Base-by-base conservation (phyloP, 805 yeast species). In the Clavispora vitiphila region DNA sequence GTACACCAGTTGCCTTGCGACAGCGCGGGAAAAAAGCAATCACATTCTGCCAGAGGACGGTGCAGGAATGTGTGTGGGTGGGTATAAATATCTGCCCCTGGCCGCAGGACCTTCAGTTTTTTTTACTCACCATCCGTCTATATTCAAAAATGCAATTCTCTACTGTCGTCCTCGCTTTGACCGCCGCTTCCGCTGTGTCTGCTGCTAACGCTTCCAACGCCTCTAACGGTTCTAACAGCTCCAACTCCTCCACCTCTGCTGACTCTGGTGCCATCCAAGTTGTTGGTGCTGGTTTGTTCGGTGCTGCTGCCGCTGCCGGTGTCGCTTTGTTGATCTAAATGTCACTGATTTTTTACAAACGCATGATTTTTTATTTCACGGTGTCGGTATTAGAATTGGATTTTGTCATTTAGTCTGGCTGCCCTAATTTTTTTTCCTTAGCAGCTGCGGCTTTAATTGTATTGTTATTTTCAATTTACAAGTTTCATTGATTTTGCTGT, bases 321-420 rank as follows among this genome's bases (percentile, higher is more conserved):
- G 64, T 61, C 49, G 71, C 71, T 58, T 62, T 65, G 56, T 63
- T 65, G 57, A 57, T 65, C 56, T 65, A 63, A 62, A 42, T 43
- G 45, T 24, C 31, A 24, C 44, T 37, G 39, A 31, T 10, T 22
- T 16, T 8, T 16, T 20, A n/a, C 34, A 29, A 26, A 22, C 35
- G 35, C 40, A 21, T 39, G 34, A 31, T 39, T 44, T 24, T 41
- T 38, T 36, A 38, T 35, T 35, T 41, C 38, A 23, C 30, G 38
- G 38, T 36, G 38, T 36, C 38, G 44, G 44, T 34, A 19, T 32
- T 41, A 38, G 40, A 37, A 37, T 35, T 41, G 27, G 35, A n/a
- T 34, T 37, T 34, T 34, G 44, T 37, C 31, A 37, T 37, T 26
- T 37, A 14, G 44, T 40, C 34, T 26, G 42, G 23, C 40, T 46